Evolutionary conservation across 2,329 filamentous ascomycete genomes (phyloP).

Genomic region (Trichoderma simmonsii): DNA sequence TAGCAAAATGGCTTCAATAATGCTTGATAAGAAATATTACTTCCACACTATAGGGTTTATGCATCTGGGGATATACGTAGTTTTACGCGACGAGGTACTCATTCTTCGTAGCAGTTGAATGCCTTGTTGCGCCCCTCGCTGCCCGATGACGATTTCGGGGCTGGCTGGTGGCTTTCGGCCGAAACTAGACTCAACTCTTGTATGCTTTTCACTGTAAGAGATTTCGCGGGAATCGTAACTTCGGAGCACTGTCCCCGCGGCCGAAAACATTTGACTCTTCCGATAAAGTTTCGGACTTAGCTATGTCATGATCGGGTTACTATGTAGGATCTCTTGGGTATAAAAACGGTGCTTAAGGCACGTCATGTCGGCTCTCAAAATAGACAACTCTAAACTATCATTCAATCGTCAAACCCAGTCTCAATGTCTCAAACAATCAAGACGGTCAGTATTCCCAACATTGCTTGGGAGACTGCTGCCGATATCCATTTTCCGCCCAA

Average conservation of each 20-base stretch:
- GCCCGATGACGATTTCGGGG: background rate
- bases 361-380: background rate
- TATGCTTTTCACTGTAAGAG: background rate
- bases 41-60: background rate
- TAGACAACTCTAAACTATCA: background rate
- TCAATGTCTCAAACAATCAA: background rate
- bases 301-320: background rate
- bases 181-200: background rate
- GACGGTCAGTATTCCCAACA: background rate
- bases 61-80: background rate
- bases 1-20: background rate
- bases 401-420: background rate
- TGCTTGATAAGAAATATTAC: background rate
- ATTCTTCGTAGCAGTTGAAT: background rate
- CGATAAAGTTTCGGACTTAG: background rate
- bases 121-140: background rate
- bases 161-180: background rate
- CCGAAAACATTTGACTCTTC: background rate
- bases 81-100: background rate
- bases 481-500: background rate
- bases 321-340: background rate
- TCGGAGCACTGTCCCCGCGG: background rate
- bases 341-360: background rate
- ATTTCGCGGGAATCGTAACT: background rate
- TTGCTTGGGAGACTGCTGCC: background rate